Evolutionary conservation across 192 early-diverging fungal species (phyloP), one percentile per base, ranked within the genome.

Genomic region (Rhizophagus clarus): DNA sequence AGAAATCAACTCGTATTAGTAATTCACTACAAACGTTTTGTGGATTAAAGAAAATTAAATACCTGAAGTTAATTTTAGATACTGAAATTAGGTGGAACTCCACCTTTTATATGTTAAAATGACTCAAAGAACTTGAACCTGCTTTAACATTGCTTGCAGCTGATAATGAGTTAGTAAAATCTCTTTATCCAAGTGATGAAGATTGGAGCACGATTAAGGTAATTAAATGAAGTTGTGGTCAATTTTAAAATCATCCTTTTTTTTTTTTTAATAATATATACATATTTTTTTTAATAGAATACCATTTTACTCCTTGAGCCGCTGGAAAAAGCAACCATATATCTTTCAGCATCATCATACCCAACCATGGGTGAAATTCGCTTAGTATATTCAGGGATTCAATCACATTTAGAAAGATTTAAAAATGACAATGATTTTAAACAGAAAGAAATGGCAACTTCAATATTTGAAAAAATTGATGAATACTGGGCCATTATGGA

Each of bases 271-370:
- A 24, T 12, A 5, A 26, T 51, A n/a, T n/a, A n/a, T n/a, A n/a
- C 45, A 26, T 8, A 17, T 61, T 42, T 34, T 32, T 20, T 34
- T 63, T 37, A 45, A 26, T 26, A 74, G 32, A 32, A 76, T 62
- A 62, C 31, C 6, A 4, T 76, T 14, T 20, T 76, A 40, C 8
- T 76, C 17, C 28, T 75, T 4, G 73, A 61, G 60, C 73, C 73
- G 3, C 20, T 75, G 6, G 49, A 75, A 61, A 31, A n/a, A 10
- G 73, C 60, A 4, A 75, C 56, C 2, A 56, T 4, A 6, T 34
- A 32, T 34, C n/a, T 75, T 10, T 75, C 73, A 8, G 74, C 74
- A 61, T 75, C 56, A 34, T 61, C 28, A 11, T 61, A 75, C 61
- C 74, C 74, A 28, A 75, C 20, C 2, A 32, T 61, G 28, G 74